Evolutionary conservation across 2,329 filamentous ascomycete species (phyloP), one percentile per base, ranked within the genome.

Genomic region (Hymenoscyphus fructigenus): DNA sequence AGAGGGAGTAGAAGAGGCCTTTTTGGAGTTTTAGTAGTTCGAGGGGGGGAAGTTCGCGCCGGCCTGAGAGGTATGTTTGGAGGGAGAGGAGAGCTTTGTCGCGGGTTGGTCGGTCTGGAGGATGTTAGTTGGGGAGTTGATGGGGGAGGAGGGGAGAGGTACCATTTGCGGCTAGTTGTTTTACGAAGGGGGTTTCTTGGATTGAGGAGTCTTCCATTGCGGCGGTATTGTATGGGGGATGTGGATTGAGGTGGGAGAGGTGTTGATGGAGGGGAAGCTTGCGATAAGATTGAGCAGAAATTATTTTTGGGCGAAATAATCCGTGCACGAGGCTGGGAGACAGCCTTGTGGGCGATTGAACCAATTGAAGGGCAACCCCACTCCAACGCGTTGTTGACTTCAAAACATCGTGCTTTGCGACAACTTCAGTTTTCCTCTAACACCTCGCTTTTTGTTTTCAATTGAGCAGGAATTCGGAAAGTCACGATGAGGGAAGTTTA

Each of bases 11-110:
- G 82, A 95, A 97, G 23, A 98, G 85, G 5, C 93, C 94, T 76
- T 96, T 96, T 92, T 93, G 97, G 69, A 98, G 85, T 81, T 97
- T 97, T 66, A 94, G 82, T 59, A 92, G 82, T 69, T 97, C 93
- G 70, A 90, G 77, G 50, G 85, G 81, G 20, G 85, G 80, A 67
- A 97, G 85, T 62, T 83, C 76, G 62, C 80, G 76, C 50, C 85
- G 63, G 84, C 66, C 69, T 4, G 86, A 84, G 76, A 98, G 89
- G 82, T 91, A 97, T 59, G 87, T 84, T 70, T 88, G 87, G 32
- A 98, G 88, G 58, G 90, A 91, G 61, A 85, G 80, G 76, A 97
- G 85, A 62, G 93, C 91, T 68, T 90, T 84, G 75, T 90, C 91
- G 75, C 92, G 91, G 64, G 86, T 87, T 78, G 88, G 88, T 75